A percentile compares a stretch with the other conserved stretches of the same genome.
These are phyloP conservation scores for Colletotrichum ledebouriae DNA, from an alignment of 2,329 filamentous ascomycete genomes.

Conservation along the genomic window DNA sequence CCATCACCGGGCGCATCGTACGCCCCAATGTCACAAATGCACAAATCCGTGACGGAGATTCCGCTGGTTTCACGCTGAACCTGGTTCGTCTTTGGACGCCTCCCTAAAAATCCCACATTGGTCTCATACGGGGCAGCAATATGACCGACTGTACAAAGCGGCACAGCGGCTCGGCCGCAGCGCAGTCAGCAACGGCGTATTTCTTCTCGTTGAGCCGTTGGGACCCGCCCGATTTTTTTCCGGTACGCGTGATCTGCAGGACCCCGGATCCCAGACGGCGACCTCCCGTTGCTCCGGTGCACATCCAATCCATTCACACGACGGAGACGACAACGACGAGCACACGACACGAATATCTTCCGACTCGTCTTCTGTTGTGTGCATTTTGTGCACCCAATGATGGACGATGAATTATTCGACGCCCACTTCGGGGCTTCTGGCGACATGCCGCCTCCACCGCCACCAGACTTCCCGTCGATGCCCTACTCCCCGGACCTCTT, in stretches of 20 bases:
- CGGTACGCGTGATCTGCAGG: conserved; percentile 30
- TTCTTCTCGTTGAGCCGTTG: conserved; percentile 19
- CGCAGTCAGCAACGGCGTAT: conserved; percentile 21
- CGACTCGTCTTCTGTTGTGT: background rate
- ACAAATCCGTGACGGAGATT: background rate
- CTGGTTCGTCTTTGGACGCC: background rate
- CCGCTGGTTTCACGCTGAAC: background rate
- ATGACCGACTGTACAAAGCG: conserved; percentile 15
- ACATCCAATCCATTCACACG: conserved; percentile 31
- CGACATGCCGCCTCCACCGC: conserved; percentile 30
- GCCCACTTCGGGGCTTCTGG: conserved; percentile 23
- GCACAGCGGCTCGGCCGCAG: conserved; percentile 34
- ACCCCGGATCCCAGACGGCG: conserved; percentile 34
- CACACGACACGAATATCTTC: conserved; percentile 16
- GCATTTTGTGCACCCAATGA: background rate
- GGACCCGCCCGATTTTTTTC: conserved; percentile 36
- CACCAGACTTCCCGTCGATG: conserved; percentile 31
- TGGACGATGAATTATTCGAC: conserved; percentile 32
- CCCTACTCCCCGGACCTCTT: conserved; percentile 33
- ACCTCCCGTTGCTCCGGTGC: conserved; percentile 20
- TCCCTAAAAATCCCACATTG: conserved; percentile 15
- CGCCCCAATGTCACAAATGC: conserved; percentile 7
- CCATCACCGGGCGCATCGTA: background rate
- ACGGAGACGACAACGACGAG: conserved; percentile 3
- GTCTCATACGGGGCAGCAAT: background rate